A percentile compares a stretch with the other conserved stretches of the same genome.
These are phyloP conservation scores for Kockovaella imperatae DNA, from an alignment of 768 basidiomycete species.

Conservation along the genomic window DNA sequence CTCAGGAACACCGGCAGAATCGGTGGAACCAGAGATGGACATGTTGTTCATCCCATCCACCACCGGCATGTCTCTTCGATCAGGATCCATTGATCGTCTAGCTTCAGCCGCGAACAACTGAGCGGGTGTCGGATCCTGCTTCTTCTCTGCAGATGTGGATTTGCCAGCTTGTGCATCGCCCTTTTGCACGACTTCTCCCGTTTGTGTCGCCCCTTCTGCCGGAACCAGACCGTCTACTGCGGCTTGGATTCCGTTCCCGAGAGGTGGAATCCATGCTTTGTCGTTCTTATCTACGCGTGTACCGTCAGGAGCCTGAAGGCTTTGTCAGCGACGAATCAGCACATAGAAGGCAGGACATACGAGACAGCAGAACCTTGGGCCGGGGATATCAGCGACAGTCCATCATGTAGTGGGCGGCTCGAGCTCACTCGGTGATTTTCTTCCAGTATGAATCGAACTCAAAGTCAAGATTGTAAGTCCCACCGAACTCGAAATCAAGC, in stretches of 20 bases:
- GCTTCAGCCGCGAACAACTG: not conserved
- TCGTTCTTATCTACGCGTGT: slow-evolving; percentile 37
- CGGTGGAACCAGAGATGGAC: not conserved
- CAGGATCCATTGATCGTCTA: not conserved
- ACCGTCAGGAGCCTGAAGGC: slow-evolving; percentile 32
- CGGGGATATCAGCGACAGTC: not conserved
- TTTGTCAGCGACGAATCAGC: not conserved
- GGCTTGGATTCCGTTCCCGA: slow-evolving; percentile 41
- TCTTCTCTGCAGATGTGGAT: not conserved
- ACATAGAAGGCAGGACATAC: slow-evolving; percentile 3
- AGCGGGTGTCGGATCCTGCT: not conserved
- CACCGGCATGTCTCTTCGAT: not conserved
- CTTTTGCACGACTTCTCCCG: slow-evolving; percentile 10
- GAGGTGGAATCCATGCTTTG: slow-evolving; percentile 28
- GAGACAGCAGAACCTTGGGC: slow-evolving; percentile 29
- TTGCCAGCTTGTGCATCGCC: not conserved
- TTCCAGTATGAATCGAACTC: slow-evolving; percentile 70
- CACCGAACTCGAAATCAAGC: slow-evolving; percentile 76
- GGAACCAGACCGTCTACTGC: slow-evolving; percentile 32
- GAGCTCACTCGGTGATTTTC: slow-evolving; percentile 57
- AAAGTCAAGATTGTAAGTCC: slow-evolving; percentile 64
- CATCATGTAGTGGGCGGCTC: not conserved
- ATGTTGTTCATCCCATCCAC: not conserved
- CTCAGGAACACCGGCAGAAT: no score
- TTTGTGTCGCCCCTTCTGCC: slow-evolving; percentile 17